Evolutionary conservation across 345 rosid species (phyloP).

Genomic region (Arabis hirsuta): DNA sequence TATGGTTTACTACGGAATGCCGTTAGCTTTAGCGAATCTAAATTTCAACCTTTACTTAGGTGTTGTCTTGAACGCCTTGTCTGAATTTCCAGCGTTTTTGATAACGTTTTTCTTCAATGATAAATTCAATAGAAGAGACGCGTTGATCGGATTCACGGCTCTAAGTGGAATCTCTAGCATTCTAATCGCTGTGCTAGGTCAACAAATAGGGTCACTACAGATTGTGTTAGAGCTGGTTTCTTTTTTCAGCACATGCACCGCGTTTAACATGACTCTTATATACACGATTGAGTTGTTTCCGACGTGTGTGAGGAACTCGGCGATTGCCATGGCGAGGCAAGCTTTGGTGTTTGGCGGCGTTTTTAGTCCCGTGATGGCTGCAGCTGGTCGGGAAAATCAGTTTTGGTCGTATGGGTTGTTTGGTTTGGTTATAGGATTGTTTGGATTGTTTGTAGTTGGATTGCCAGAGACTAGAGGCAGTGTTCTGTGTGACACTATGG

Average conservation of each 20-base stretch:
- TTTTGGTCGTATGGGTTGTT: slow-evolving; percentile 56
- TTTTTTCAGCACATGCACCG: slow-evolving; percentile 57
- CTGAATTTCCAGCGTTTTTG: slow-evolving; percentile 62
- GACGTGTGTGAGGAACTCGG: slow-evolving; percentile 65
- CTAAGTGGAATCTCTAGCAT: slow-evolving; percentile 52
- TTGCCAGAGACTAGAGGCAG: slow-evolving; percentile 70
- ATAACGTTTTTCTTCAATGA: slow-evolving; percentile 52
- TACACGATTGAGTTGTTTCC: slow-evolving; percentile 65
- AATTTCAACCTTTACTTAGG: slow-evolving; percentile 63
- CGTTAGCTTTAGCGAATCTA: slow-evolving; percentile 56
- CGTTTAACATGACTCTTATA: slow-evolving; percentile 48
- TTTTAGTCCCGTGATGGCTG: slow-evolving; percentile 59
- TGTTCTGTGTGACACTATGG: slow-evolving; percentile 62
- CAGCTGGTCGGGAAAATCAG: slow-evolving; percentile 51
- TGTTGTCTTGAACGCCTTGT: slow-evolving; percentile 60
- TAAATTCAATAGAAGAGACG: slow-evolving; percentile 48
- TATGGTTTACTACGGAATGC: slow-evolving; percentile 73
- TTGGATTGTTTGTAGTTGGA: slow-evolving; percentile 53
- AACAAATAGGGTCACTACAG: slow-evolving; percentile 37
- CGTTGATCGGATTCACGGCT: slow-evolving; percentile 50
- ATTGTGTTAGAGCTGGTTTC: slow-evolving; percentile 64
- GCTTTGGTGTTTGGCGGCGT: slow-evolving; percentile 60
- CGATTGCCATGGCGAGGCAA: slow-evolving; percentile 61
- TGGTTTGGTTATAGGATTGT: slow-evolving; percentile 56
- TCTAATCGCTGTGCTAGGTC: slow-evolving; percentile 32